Evolutionary conservation across 2,329 filamentous ascomycete genomes (phyloP), one percentile per base, ranked within the genome.

Genomic region (Sporothrix phasma): DNA sequence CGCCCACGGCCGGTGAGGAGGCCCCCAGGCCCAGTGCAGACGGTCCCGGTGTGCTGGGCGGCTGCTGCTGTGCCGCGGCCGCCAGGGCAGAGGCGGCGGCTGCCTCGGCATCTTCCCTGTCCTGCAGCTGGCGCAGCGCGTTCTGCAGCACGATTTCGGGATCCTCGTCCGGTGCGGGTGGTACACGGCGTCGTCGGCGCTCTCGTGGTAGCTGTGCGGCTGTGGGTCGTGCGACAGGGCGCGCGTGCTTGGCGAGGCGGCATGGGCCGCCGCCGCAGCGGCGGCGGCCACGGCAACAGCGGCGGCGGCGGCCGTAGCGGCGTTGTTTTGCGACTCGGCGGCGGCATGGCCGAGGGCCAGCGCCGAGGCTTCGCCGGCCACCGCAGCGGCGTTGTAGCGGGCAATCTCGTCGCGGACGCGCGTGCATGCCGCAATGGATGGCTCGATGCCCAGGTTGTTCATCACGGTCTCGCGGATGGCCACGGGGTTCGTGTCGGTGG

Each of bases 91-190:
- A 81, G 3, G 77, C 80, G 0, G 81, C 81, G 0, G 82, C 82
- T 56, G 80, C 79, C n/a, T 81, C 81, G 66, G 84, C 82, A 5
- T 81, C 81, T 24, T 81, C 81, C 65, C 85, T 82, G 66, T 85
- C 79, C 69, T 85, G 83, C 60, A 85, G 76, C 67, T 82, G 80
- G 46, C 80, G 79, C 54, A 86, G 74, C 2, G 83, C 83, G 67
- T 84, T 84, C 69, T 84, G 83, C 3, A 86, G 74, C 17, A 82
- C 81, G 5, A 83, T 76, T 59, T 85, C 83, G 1, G 83, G 79
- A 67, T 85, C 83, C 19, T 85, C 81, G 10, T 80, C 77, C 61
- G 72, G 64, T 78, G 63, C 10, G 63, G 61, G 41, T 64, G 54
- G 41, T 62, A 65, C 22, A 37, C 63, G 0, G 65, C 54, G 15